Percentiles rank a stretch among this genome's conserved stretches.
Conservation (phyloP, 768 basidiomycete species). For the Daedaleopsis nitida region DNA sequence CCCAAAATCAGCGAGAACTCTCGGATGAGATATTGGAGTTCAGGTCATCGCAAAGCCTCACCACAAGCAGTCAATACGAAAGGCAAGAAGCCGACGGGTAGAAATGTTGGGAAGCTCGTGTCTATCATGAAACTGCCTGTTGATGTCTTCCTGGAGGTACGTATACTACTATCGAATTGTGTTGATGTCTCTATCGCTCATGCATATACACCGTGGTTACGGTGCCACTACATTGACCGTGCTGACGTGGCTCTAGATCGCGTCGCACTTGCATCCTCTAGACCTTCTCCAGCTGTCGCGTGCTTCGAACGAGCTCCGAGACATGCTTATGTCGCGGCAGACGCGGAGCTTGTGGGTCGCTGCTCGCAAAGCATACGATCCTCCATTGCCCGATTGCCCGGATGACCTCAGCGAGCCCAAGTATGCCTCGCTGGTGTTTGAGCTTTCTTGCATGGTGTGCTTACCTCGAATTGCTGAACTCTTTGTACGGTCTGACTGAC, state of each 20-base stretch:
- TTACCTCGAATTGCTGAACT: not conserved
- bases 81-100: not conserved
- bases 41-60: too few species aligned
- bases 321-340: conserved; percentile 15
- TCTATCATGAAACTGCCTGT: conserved; percentile 4
- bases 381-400: conserved; percentile 15
- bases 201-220: not conserved
- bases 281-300: conserved; percentile 27
- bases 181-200: not conserved
- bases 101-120: conserved; percentile 5
- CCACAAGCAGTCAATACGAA: too few species aligned
- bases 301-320: conserved; percentile 10
- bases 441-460: conserved; percentile 7
- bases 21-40: too few species aligned
- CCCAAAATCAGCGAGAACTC: too few species aligned
- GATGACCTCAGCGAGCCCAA: conserved; percentile 11
- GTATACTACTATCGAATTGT: not conserved
- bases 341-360: conserved; percentile 23
- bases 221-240: too few species aligned
- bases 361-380: conserved; percentile 13
- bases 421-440: conserved; percentile 9
- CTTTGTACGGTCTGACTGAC: not conserved
- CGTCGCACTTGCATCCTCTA: conserved; percentile 19
- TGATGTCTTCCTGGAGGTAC: conserved; percentile 8
- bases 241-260: not conserved